phyloP scores from a whole-genome alignment of 495 filamentous ascomycete species.

The Trichocladium antarcticum region DNA sequence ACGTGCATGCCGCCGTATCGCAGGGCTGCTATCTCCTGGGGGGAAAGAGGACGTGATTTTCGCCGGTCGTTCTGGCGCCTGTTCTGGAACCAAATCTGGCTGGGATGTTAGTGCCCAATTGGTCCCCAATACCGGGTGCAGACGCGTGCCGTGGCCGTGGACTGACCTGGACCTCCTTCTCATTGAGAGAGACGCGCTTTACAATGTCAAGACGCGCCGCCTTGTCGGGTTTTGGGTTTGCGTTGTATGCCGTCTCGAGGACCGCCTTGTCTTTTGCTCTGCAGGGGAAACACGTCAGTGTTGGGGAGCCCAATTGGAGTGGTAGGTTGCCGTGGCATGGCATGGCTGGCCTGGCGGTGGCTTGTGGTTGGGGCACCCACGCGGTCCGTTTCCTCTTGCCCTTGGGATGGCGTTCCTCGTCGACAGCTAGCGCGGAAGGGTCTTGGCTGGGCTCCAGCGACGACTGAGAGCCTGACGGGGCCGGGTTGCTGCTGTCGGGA shows the following conservation, averaged over 20 bases:
- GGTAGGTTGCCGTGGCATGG: neutral
- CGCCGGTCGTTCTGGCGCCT: constrained; percentile 86
- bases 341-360: neutral
- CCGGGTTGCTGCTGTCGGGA: neutral
- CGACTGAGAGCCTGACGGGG: neutral
- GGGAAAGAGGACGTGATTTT: constrained; percentile 75
- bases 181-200: constrained; percentile 73
- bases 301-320: neutral
- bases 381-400: constrained; percentile 46
- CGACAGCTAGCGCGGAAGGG: constrained; percentile 1
- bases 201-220: constrained; percentile 72
- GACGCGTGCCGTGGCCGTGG: constrained; percentile 11
- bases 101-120: constrained; percentile 3
- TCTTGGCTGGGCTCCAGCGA: constrained; percentile 2
- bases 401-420: constrained; percentile 32
- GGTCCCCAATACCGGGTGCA: neutral
- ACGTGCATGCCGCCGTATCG: constrained; percentile 46
- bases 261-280: constrained; percentile 83
- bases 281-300: constrained; percentile 15
- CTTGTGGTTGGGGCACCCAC: constrained; percentile 26
- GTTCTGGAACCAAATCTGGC: constrained; percentile 98
- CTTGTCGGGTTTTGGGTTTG: constrained; percentile 89
- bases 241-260: constrained; percentile 77
- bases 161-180: constrained; percentile 96
- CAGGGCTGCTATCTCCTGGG: constrained; percentile 62